Evolutionary conservation across 208 protist species (phyloP).

Genomic region (Trypanosoma caninum): DNA sequence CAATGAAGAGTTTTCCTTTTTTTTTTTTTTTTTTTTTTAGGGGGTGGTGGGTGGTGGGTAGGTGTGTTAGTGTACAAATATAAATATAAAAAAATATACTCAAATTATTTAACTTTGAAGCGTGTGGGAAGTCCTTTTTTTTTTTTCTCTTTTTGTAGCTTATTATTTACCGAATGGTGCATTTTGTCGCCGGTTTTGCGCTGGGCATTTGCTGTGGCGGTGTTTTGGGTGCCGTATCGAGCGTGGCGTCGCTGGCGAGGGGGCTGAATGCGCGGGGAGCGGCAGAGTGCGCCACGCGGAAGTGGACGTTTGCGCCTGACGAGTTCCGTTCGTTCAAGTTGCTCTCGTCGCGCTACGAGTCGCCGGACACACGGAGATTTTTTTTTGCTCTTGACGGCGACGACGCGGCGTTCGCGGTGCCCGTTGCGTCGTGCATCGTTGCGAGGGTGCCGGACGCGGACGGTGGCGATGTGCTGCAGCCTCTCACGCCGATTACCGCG

Average conservation of each 20-base stretch:
- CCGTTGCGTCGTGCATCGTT: conserved; percentile 71
- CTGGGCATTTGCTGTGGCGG: conserved; percentile 32
- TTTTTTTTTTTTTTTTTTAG: conserved; percentile 15
- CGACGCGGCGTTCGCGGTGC: conserved; percentile 65
- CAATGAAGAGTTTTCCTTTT: too few relatives aligned
- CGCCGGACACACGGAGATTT: conserved; percentile 82
- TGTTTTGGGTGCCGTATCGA: conserved; percentile 29
- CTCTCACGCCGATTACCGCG: conserved; percentile 83
- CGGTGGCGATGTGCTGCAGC: conserved; percentile 72
- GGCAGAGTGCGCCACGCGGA: conserved; percentile 36
- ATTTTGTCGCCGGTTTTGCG: conserved; percentile 39
- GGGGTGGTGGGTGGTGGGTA: too few relatives aligned
- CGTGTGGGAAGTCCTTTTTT: conserved; percentile 6
- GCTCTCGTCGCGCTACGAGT: conserved; percentile 82
- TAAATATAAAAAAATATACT: too few relatives aligned
- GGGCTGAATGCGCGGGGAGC: conserved; percentile 17
- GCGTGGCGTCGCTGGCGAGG: conserved; percentile 15
- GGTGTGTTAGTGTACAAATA: too few relatives aligned
- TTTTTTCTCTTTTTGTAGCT: conserved; percentile 22
- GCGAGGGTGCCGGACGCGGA: conserved; percentile 66
- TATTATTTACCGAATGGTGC: conserved; percentile 25
- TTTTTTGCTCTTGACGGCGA: conserved; percentile 71
- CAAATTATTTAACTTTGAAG: too few relatives aligned
- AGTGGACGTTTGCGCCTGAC: conserved; percentile 64
- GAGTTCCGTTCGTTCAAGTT: conserved; percentile 76